Base-by-base conservation (phyloP, 2,329 filamentous ascomycete genomes). In the Pseudopyricularia cyperi region DNA sequence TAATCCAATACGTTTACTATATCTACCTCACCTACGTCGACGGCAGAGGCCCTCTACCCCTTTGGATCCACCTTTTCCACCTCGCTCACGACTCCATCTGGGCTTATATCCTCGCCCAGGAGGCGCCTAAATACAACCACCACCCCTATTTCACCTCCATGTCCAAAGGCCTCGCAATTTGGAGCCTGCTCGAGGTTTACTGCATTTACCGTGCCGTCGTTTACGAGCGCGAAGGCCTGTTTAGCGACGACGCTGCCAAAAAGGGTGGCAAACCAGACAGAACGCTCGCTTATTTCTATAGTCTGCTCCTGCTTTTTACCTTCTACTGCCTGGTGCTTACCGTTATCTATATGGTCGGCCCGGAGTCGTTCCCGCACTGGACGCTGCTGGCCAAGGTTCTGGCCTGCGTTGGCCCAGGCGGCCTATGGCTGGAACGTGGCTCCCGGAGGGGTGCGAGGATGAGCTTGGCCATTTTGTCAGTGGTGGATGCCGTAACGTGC, bases 51-150 rank as follows among this genome's bases (percentile, higher is more conserved):
- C 55, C 55, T 12, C 54, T 56, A 48, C 55, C 55, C 2, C 55
- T 54, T 35, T 56, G 55, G 55, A 56, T 56, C 50, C 55, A 56
- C 30, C 55, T 54, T 0, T 57, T 55, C 37, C 53, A 55, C 49
- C 52, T 57, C 9, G 55, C 55, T 15, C 55, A 57, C 55, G 55
- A 57, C 54, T 54, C 51, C 11, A 53, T 52, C 1, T 57, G 51
- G 48, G 47, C 52, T 17, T 55, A 52, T 26, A 34, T 55, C 3
- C 46, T 54, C 12, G 52, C 42, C 6, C 46, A 47, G n/a, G 54
- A 52, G 0, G 55, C 54, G 1, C 46, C 46, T 28, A 24, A n/a
- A 19, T 34, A 48, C 30, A 15, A 32, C n/a, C 22, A 48, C 30
- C 46, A 48, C 11, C 26, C 46, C 5, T 48, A 48, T 19, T 48